Evolutionary conservation across 2,329 filamentous ascomycete species (phyloP).

Genomic region (Stagonosporopsis chrysanthemi): DNA sequence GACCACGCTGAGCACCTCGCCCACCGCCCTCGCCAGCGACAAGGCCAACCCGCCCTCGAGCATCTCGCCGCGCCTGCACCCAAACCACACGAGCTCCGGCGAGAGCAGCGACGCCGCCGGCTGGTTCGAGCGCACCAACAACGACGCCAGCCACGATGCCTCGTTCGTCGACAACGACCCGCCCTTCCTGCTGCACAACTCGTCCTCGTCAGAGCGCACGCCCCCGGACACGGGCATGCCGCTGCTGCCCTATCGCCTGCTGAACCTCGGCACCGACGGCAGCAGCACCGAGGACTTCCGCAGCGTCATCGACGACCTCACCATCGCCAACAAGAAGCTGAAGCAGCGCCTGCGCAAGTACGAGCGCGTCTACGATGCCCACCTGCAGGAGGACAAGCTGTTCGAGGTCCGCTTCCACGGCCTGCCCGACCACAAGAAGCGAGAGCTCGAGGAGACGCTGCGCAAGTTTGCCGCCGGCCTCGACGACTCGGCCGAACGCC

Average conservation of each 20-base stretch:
- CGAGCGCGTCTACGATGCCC: constrained; percentile 70
- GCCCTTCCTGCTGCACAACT: constrained; percentile 56
- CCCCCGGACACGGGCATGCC: constrained; percentile 47
- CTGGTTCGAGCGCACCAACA: constrained; percentile 62
- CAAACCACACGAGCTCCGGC: constrained; percentile 54
- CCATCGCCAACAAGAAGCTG: constrained; percentile 80
- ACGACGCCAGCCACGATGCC: constrained; percentile 50
- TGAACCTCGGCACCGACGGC: constrained; percentile 53
- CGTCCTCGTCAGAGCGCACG: constrained; percentile 52
- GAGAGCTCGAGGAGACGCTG: constrained; percentile 76
- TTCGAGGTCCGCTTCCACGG: constrained; percentile 85
- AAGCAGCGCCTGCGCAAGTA: constrained; percentile 76
- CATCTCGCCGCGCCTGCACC: constrained; percentile 41
- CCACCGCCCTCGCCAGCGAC: constrained; percentile 40
- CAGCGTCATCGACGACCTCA: constrained; percentile 87
- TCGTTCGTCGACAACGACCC: constrained; percentile 55
- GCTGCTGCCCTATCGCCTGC: constrained; percentile 45
- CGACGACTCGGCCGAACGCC: constrained; percentile 50
- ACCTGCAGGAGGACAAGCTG: constrained; percentile 76
- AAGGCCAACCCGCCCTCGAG: constrained; percentile 53
- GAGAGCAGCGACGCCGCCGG: constrained; percentile 61
- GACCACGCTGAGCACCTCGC: constrained; percentile 32
- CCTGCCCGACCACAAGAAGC: constrained; percentile 74
- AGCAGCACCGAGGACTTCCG: constrained; percentile 78
- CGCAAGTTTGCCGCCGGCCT: constrained; percentile 73